Percentiles rank a stretch among this genome's conserved stretches.
These are phyloP conservation scores for Simplicillium sp. DNA, from an alignment of 2,329 filamentous ascomycete genomes.

Conservation along the genomic window DNA sequence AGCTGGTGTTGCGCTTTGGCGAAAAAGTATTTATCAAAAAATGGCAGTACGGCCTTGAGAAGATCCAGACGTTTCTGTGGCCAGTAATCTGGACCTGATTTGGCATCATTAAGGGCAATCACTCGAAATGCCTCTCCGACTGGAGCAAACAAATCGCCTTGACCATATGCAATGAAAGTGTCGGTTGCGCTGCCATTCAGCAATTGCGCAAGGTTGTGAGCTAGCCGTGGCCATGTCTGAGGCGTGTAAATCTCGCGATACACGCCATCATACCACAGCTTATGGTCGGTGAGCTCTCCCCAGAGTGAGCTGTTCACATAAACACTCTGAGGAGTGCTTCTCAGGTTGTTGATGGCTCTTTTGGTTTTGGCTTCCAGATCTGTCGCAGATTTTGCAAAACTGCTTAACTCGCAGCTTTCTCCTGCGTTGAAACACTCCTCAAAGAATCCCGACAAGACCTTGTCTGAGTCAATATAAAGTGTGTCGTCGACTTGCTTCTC, in stretches of 20 bases:
- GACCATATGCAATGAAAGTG: conserved; percentile 23
- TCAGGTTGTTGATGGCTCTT: conserved; percentile 1
- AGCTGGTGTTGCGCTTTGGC: conserved; percentile 18
- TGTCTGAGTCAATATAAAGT: not conserved
- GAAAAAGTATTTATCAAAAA: conserved; percentile 22
- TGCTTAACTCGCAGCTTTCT: conserved; percentile 1
- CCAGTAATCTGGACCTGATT: conserved; percentile 16
- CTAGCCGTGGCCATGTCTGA: conserved; percentile 23
- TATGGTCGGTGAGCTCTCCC: conserved; percentile 25
- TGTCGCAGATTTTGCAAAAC: not conserved
- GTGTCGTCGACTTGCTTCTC: not conserved
- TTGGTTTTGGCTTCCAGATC: conserved; percentile 2
- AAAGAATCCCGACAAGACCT: conserved; percentile 3
- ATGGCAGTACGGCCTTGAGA: conserved; percentile 22
- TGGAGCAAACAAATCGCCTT: conserved; percentile 6
- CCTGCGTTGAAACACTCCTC: conserved; percentile 3
- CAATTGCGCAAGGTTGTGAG: conserved; percentile 21
- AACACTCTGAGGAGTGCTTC: conserved; percentile 13
- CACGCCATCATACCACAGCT: conserved; percentile 24
- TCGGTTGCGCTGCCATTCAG: conserved; percentile 29
- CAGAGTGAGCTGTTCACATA: conserved; percentile 31
- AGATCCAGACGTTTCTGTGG: conserved; percentile 19
- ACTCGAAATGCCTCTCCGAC: conserved; percentile 16
- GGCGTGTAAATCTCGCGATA: conserved; percentile 30
- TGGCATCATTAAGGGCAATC: conserved; percentile 17